Percentiles rank a stretch among this genome's conserved stretches.
Evolutionary conservation across 768 basidiomycete genomes (phyloP).

Genomic region (Termitomyces sp.): DNA sequence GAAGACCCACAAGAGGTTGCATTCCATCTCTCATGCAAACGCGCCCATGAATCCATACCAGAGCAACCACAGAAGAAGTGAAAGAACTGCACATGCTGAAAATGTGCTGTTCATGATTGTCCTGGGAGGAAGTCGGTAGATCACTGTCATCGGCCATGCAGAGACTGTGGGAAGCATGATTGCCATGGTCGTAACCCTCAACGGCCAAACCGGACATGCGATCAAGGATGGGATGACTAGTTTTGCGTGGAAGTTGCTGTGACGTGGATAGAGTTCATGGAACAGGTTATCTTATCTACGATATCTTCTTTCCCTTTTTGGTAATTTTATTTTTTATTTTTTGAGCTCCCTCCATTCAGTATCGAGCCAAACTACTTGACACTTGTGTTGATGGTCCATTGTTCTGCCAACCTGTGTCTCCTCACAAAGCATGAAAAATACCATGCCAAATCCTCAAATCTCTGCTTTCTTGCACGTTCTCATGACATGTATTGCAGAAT

Average conservation of each 20-base stretch:
- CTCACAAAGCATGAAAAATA: too few species aligned
- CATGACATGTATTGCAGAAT: too few species aligned
- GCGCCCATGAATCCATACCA: neutral
- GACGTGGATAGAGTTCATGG: neutral
- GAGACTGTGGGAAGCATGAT: neutral
- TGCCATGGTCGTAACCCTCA: too few species aligned
- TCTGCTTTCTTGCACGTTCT: too few species aligned
- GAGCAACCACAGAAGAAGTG: neutral
- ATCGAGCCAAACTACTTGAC: neutral
- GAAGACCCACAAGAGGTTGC: neutral
- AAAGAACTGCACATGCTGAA: neutral
- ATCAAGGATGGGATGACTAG: neutral
- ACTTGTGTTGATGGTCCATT: too few species aligned
- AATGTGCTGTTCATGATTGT: neutral
- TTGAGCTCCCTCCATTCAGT: neutral
- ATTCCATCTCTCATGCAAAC: neutral
- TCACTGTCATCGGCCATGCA: neutral
- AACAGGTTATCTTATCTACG: neutral
- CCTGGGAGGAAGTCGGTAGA: neutral
- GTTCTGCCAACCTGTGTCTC: too few species aligned
- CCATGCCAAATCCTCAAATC: too few species aligned
- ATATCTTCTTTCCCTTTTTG: neutral
- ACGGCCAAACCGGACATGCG: neutral
- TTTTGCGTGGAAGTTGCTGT: neutral
- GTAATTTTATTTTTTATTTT: neutral